Base-by-base conservation (phyloP, 1,139 yeast genomes). In the Candida labiduridarum region DNA sequence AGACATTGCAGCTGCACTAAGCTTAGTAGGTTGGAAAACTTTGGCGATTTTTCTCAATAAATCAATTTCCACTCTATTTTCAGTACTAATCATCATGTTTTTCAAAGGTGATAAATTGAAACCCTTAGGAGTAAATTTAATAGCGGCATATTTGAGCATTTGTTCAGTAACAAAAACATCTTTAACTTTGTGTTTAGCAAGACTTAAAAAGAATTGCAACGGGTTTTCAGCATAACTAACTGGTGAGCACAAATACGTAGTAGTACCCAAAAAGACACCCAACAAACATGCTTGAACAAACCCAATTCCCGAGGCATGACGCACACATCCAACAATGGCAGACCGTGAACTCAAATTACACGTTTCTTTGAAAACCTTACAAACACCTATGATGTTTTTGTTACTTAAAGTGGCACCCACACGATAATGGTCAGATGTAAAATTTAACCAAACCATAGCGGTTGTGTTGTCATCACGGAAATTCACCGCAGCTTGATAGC, bases 341-440 rank as follows among this genome's bases (percentile, higher is more conserved):
- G 84, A 81, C 33, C 82, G 79, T 41, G 89, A 80, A 9, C 85
- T 80, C 71, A 94, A 76, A 58, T 89, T 94, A 60, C 96, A 89
- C 0, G 98, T 92, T 63, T 94, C 98, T 60, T 94, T 94, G 62
- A 91, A 82, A 12, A 89, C 87, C 60, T 92, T 90, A 65, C 97
- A 91, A 66, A 89, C 81, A 0, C 91, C 86, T 62, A 94, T 68
- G 12, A 94, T 73, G 43, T 83, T 79, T 40, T 76, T 73, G 63
- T 89, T 96, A 36, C 83, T 74, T 50, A 85, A 67, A n/a, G 77
- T 74, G 1, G 87, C 85, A 0, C 88, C 89, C 1, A 82, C 78
- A 55, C 89, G 75, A 40, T 83, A 78, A 59, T 87, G 88, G 61
- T 90, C 96, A 0, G 92, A 77, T 0, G 89, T 81, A 76, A 86